Percentiles rank a stretch among this genome's conserved stretches.
phyloP scores from a whole-genome alignment of 2,329 filamentous ascomycete species.

The Aspergillus proliferans region DNA sequence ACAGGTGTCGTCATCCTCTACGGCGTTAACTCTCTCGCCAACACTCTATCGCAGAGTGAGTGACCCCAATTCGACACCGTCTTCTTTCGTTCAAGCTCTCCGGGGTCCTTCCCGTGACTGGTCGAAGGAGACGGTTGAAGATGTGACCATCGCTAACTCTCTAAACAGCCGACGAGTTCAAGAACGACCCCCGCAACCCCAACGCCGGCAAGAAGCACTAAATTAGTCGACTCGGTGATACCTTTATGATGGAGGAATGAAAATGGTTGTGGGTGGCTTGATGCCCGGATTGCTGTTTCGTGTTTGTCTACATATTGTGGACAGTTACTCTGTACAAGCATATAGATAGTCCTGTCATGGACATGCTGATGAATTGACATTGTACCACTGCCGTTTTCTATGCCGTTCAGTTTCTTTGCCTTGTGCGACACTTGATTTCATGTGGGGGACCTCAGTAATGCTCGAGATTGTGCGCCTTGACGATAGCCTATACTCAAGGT shows the following conservation, averaged over 20 bases:
- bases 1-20: slow-evolving; percentile 79
- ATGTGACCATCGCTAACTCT: not conserved
- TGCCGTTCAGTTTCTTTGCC: too few species aligned
- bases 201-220: slow-evolving; percentile 38
- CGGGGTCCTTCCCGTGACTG: slow-evolving; percentile 15
- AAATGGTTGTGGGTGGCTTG: slow-evolving; percentile 13
- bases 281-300: slow-evolving; percentile 15
- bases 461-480: too few species aligned
- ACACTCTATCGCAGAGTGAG: slow-evolving; percentile 71
- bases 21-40: slow-evolving; percentile 80
- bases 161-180: slow-evolving; percentile 75
- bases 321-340: slow-evolving; percentile 34
- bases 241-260: slow-evolving; percentile 11
- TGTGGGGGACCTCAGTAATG: too few species aligned
- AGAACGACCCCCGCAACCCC: slow-evolving; percentile 88
- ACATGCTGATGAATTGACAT: slow-evolving; percentile 33
- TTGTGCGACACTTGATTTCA: too few species aligned
- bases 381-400: slow-evolving; percentile 27
- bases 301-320: slow-evolving; percentile 20
- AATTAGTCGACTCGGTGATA: slow-evolving; percentile 17
- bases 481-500: too few species aligned
- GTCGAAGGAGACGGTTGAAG: not conserved
- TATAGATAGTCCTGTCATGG: slow-evolving; percentile 31
- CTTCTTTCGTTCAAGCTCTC: not conserved
- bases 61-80: slow-evolving; percentile 16